Percentiles rank a stretch among this genome's conserved stretches.
phyloP scores from a whole-genome alignment of 345 rosid genomes.

The Alliaria petiolata region DNA sequence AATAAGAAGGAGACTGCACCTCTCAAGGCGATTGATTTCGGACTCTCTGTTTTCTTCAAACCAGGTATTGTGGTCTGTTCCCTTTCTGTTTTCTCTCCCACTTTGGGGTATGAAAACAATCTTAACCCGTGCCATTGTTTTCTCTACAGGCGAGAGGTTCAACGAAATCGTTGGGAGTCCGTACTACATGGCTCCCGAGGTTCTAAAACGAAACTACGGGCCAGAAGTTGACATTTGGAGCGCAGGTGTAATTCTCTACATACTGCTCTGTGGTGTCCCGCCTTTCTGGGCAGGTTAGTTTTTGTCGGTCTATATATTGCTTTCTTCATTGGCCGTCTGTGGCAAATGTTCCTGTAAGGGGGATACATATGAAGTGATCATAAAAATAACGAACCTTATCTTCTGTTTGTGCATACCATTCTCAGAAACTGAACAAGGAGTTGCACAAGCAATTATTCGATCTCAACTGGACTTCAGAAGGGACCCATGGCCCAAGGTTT shows the following conservation, averaged over 20 bases:
- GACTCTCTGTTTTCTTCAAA: conserved; percentile 89
- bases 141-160: conserved; percentile 68
- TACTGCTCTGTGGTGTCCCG: conserved; percentile 88
- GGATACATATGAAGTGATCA: not conserved
- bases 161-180: conserved; percentile 97
- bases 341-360: not conserved
- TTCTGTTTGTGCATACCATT: no score
- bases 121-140: conserved; percentile 3
- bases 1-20: conserved; percentile 86
- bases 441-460: conserved; percentile 88
- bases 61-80: conserved; percentile 54
- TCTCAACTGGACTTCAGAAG: conserved; percentile 78
- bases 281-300: conserved; percentile 98
- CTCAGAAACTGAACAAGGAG: conserved; percentile 99
- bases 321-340: not conserved
- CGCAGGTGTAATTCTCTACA: conserved; percentile 92
- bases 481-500: conserved; percentile 99
- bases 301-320: not conserved
- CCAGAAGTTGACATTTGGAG: conserved; percentile 97
- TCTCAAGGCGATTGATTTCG: conserved; percentile 91
- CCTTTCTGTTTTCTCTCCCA: not conserved
- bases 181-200: conserved; percentile 99
- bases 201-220: conserved; percentile 78
- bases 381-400: not conserved
- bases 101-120: not conserved